These are phyloP conservation scores for Vitis hybrid DNA, from an alignment of 177 flowering plant genomes.

Conservation along the genomic window DNA sequence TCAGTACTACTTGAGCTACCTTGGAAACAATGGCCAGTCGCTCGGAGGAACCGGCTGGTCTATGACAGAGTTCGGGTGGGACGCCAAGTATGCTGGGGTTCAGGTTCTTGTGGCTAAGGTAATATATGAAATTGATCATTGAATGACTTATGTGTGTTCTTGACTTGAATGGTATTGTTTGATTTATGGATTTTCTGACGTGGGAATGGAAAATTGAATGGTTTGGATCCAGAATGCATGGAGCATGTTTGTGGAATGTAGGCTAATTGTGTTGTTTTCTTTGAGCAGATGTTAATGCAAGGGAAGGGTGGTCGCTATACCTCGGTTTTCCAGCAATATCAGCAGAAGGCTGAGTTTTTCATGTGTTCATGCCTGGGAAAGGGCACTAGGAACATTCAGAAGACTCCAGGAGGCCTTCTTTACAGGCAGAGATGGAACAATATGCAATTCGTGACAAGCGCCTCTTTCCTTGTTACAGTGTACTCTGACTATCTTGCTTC, in stretches of 20 bases:
- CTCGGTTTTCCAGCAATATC: slow-evolving; percentile 51
- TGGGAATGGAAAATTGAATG: too few species aligned
- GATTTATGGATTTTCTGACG: too few species aligned
- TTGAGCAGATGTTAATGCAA: slow-evolving; percentile 67
- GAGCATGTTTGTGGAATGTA: too few species aligned
- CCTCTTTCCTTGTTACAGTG: slow-evolving; percentile 75
- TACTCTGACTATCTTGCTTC: slow-evolving; percentile 85
- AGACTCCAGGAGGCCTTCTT: slow-evolving; percentile 84
- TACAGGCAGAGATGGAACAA: slow-evolving; percentile 90
- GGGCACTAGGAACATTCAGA: slow-evolving; percentile 60
- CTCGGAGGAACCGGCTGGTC: slow-evolving; percentile 92
- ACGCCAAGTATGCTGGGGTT: slow-evolving; percentile 87
- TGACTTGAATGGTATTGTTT: too few species aligned
- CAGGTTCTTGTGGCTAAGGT: slow-evolving; percentile 91
- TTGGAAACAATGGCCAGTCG: slow-evolving; percentile 65
- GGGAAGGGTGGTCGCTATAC: slow-evolving; percentile 58
- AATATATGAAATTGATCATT: slow-evolving; percentile 1
- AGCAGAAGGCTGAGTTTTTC: slow-evolving; percentile 75
- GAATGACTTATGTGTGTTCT: too few species aligned
- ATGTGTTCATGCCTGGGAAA: slow-evolving; percentile 82
- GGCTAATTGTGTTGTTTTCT: background rate
- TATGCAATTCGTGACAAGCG: slow-evolving; percentile 82
- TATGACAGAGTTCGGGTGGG: slow-evolving; percentile 93
- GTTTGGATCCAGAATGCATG: too few species aligned
- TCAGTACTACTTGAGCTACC: slow-evolving; percentile 63